Evolutionary conservation across 2,329 filamentous ascomycete genomes (phyloP).

Genomic region (Trichoderma koningii): DNA sequence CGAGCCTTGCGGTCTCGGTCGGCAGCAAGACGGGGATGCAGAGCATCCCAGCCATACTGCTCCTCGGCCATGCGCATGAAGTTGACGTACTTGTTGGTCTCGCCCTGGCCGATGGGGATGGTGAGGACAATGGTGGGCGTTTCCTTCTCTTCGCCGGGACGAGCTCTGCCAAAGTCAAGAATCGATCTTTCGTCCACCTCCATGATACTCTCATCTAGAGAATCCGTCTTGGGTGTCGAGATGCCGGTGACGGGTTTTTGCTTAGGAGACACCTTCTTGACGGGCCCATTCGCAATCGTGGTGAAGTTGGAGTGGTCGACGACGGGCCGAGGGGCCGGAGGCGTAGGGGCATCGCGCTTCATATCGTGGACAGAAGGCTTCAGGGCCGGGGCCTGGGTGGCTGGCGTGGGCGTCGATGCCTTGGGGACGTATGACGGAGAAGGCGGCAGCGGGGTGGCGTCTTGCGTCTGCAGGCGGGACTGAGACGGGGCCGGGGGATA

Average conservation of each 20-base stretch:
- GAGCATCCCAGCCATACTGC: slow-evolving; percentile 88
- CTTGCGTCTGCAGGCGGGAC: slow-evolving; percentile 39
- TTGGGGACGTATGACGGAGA: slow-evolving; percentile 45
- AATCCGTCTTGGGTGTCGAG: slow-evolving; percentile 53
- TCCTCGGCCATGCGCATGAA: slow-evolving; percentile 93
- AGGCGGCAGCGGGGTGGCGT: slow-evolving; percentile 43
- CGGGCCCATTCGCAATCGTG: slow-evolving; percentile 45
- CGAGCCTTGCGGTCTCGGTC: slow-evolving; percentile 84
- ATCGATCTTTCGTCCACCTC: slow-evolving; percentile 56
- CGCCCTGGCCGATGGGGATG: slow-evolving; percentile 72
- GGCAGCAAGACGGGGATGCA: slow-evolving; percentile 88
- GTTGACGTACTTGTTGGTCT: slow-evolving; percentile 89
- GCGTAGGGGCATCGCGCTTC: slow-evolving; percentile 42
- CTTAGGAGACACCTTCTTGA: slow-evolving; percentile 52
- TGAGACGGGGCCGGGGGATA: slow-evolving; percentile 36
- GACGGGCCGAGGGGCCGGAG: slow-evolving; percentile 37
- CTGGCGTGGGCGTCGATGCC: slow-evolving; percentile 41
- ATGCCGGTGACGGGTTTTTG: slow-evolving; percentile 47
- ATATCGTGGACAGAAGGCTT: slow-evolving; percentile 37
- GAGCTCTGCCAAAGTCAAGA: slow-evolving; percentile 62
- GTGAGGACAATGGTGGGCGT: slow-evolving; percentile 81
- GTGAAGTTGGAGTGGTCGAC: slow-evolving; percentile 46
- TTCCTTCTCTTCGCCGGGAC: slow-evolving; percentile 59
- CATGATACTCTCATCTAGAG: slow-evolving; percentile 49
- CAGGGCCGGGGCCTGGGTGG: slow-evolving; percentile 34